Percentiles rank a stretch among this genome's conserved stretches.
Conservation (phyloP, 2,329 filamentous ascomycete genomes). For the Colletotrichum tofieldiae region DNA sequence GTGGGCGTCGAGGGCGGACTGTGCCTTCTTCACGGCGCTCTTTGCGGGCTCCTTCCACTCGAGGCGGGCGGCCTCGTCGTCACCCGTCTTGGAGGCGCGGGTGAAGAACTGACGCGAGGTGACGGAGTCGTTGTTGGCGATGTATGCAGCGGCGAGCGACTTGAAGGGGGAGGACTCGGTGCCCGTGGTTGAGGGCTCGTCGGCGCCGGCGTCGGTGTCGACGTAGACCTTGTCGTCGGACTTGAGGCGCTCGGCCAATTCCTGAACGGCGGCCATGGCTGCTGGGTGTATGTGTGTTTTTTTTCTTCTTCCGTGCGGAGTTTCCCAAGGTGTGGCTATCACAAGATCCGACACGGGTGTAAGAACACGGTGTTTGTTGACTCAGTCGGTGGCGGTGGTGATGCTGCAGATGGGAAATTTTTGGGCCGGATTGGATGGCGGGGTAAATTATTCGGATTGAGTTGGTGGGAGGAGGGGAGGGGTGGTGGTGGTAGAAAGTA, state of each 20-base stretch:
- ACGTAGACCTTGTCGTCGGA: conserved; percentile 75
- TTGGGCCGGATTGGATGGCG: conserved; percentile 42
- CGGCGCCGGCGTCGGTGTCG: conserved; percentile 84
- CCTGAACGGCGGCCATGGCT: conserved; percentile 62
- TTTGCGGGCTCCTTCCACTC: conserved; percentile 89
- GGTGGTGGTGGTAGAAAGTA: conserved; percentile 5
- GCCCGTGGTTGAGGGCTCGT: conserved; percentile 78
- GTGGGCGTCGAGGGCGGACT: conserved; percentile 80
- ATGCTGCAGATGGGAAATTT: conserved; percentile 33
- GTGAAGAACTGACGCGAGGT: conserved; percentile 74
- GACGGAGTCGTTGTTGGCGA: conserved; percentile 74
- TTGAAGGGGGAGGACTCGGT: conserved; percentile 85
- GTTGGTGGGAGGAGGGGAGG: conserved; percentile 30
- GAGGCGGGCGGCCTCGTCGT: conserved; percentile 74
- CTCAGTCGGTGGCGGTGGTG: conserved; percentile 16
- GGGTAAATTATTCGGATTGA: conserved; percentile 42
- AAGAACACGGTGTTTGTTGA: conserved; percentile 33
- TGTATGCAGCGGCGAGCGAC: conserved; percentile 82
- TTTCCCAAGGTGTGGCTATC: not conserved
- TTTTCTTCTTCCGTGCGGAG: not conserved
- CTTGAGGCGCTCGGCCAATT: conserved; percentile 67
- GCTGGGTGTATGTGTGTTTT: conserved; percentile 31
- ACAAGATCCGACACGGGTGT: conserved; percentile 12
- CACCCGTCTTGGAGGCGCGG: conserved; percentile 77
- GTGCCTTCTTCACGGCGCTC: conserved; percentile 88